Conservation (phyloP, 2,329 filamentous ascomycete species). For the Hansfordia pulvinata region DNA sequence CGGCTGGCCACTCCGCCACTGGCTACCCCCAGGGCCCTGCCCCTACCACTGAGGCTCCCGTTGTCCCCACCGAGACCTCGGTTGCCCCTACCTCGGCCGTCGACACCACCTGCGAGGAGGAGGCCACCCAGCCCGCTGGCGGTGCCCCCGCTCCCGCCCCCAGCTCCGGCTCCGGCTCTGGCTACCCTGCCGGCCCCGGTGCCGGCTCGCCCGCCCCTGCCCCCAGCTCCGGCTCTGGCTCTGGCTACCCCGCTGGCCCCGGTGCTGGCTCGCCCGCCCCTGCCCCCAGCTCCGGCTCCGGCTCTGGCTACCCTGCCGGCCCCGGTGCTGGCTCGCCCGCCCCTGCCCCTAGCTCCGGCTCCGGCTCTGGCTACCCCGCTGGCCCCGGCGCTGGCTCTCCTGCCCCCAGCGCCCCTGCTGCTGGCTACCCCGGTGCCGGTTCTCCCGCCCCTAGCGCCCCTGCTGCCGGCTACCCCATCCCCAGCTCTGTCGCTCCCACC, state of each 20-base stretch:
- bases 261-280: constrained; percentile 4
- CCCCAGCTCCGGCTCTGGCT: no score
- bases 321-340: constrained; percentile 1
- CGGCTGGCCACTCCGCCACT: constrained; percentile 24
- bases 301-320: constrained; percentile 2
- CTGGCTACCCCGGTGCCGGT: constrained; percentile 15
- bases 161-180: constrained; percentile 26
- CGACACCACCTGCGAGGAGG: constrained; percentile 26
- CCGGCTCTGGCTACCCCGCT: constrained; percentile 7
- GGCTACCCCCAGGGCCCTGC: no score
- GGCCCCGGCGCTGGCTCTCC: constrained; percentile 11
- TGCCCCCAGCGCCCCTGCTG: constrained; percentile 3
- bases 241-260: background rate
- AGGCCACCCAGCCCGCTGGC: constrained; percentile 21
- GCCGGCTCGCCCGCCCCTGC: constrained; percentile 8
- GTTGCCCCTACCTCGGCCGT: constrained; percentile 16
- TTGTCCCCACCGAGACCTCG: constrained; percentile 19
- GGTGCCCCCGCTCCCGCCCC: constrained; percentile 8
- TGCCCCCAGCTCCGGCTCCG: constrained; percentile 5
- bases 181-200: constrained; percentile 21
- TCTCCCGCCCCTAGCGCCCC: constrained; percentile 24
- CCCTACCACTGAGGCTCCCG: no score
- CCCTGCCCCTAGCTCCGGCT: constrained; percentile 5
- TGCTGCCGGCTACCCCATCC: no score
- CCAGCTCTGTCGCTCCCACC: constrained; percentile 4